phyloP scores from a whole-genome alignment of 306 rosid genomes.

The Malus sylvestris region DNA sequence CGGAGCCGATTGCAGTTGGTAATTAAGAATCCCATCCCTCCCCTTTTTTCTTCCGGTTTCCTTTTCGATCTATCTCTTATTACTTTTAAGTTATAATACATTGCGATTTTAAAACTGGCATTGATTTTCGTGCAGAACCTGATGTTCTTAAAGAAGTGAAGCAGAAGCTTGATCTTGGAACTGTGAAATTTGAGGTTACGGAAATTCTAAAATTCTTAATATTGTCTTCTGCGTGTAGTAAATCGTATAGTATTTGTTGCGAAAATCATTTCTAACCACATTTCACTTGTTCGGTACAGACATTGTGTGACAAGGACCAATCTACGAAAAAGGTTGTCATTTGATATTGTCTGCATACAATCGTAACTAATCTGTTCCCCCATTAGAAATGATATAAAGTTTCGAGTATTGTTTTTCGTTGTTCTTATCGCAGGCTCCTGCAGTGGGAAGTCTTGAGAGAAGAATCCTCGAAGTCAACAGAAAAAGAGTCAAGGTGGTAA shows the following conservation, averaged over 20 bases:
- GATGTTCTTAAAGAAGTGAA: conserved; percentile 94
- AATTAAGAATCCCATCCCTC: conserved; percentile 20
- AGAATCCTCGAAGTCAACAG: conserved; percentile 76
- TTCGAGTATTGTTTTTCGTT: neutral
- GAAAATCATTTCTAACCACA: neutral
- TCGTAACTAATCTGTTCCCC: neutral
- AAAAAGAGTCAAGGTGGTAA: conserved; percentile 85
- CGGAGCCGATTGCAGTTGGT: conserved; percentile 95
- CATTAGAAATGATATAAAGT: conserved; percentile 3
- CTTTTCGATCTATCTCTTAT: neutral
- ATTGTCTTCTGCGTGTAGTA: neutral
- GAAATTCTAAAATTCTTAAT: neutral
- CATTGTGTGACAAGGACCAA: conserved; percentile 80
- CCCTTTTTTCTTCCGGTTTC: neutral
- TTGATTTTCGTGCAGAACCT: conserved; percentile 60
- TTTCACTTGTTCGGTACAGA: conserved; percentile 35
- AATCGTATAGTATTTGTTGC: neutral
- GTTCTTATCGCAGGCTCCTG: conserved; percentile 46
- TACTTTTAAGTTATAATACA: neutral
- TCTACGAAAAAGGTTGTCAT: conserved; percentile 59
- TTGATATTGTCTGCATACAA: conserved; percentile 6
- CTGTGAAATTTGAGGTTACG: conserved; percentile 92
- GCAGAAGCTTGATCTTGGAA: conserved; percentile 91
- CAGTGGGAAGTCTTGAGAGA: conserved; percentile 67
- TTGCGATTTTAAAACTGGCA: neutral